Conservation (phyloP, 2,329 filamentous ascomycete genomes). For the Alternaria atra region DNA sequence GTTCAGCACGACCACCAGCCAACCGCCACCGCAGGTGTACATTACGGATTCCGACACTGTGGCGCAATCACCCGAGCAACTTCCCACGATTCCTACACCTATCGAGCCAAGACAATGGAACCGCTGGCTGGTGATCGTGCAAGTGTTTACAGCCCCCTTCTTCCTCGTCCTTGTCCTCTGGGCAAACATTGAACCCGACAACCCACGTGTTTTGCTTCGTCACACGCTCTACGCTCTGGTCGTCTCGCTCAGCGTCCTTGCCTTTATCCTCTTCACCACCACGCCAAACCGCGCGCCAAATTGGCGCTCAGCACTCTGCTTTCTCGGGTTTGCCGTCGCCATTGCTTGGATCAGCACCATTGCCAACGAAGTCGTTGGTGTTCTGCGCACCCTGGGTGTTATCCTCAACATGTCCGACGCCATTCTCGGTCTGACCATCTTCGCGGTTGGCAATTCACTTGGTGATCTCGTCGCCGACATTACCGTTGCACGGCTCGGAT, state of each 20-base stretch:
- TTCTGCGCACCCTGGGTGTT: slow-evolving; percentile 91
- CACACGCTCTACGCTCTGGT: slow-evolving; percentile 55
- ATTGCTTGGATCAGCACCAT: slow-evolving; percentile 98
- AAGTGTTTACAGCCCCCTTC: slow-evolving; percentile 83
- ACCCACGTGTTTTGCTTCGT: slow-evolving; percentile 67
- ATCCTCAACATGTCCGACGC: slow-evolving; percentile 94
- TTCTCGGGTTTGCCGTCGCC: slow-evolving; percentile 87
- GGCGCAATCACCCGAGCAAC: slow-evolving; percentile 48
- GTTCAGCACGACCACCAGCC: slow-evolving; percentile 26
- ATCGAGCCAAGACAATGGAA: slow-evolving; percentile 73
- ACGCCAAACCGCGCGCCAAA: slow-evolving; percentile 71
- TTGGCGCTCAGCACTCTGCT: slow-evolving; percentile 82
- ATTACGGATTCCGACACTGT: slow-evolving; percentile 48
- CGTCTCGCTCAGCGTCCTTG: slow-evolving; percentile 72
- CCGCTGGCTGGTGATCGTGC: slow-evolving; percentile 85
- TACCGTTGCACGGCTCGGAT: slow-evolving; percentile 90
- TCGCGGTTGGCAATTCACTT: slow-evolving; percentile 94
- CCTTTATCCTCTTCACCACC: slow-evolving; percentile 73
- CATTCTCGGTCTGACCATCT: slow-evolving; percentile 92
- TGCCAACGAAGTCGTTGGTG: slow-evolving; percentile 92
- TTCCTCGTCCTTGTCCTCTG: slow-evolving; percentile 82
- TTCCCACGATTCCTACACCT: slow-evolving; percentile 28
- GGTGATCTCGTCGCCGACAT: slow-evolving; percentile 95
- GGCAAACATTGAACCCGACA: slow-evolving; percentile 70
- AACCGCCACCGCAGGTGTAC: slow-evolving; percentile 38